Evolutionary conservation across 306 rosid genomes (phyloP).

Genomic region (Vigna unguiculata): DNA sequence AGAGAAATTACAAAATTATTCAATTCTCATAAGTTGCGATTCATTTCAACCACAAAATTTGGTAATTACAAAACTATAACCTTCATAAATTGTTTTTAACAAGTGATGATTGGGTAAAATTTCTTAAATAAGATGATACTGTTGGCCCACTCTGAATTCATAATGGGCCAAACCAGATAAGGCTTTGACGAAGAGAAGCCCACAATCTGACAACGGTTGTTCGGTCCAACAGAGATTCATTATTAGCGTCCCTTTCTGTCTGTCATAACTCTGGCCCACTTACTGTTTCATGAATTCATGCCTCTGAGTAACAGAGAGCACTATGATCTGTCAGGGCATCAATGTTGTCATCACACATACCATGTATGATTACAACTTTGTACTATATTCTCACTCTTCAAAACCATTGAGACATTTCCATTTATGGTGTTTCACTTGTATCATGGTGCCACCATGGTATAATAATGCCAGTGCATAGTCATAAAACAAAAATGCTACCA

Average conservation of each 20-base stretch:
- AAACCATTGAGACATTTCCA: background rate
- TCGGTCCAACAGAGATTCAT: background rate
- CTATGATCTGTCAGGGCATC: background rate
- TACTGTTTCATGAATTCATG: background rate
- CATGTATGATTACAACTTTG: background rate
- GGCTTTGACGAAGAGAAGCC: background rate
- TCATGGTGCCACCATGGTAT: background rate
- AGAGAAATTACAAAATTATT: no score
- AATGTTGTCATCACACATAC: background rate
- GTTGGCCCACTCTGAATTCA: background rate
- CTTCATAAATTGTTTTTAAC: no score
- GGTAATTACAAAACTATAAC: no score
- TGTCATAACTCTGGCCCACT: background rate
- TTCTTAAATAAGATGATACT: no score
- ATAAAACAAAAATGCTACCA: background rate
- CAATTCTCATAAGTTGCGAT: no score
- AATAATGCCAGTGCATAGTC: background rate
- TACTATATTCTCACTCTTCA: background rate
- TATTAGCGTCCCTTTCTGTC: background rate
- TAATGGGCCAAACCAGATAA: background rate
- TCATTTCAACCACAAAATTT: no score
- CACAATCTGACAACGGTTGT: background rate
- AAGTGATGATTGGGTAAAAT: no score
- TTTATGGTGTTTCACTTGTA: background rate
- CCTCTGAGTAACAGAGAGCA: background rate